These are phyloP conservation scores for Cornus florida DNA, from an alignment of 148 eudicot genomes.

Conservation along the genomic window DNA sequence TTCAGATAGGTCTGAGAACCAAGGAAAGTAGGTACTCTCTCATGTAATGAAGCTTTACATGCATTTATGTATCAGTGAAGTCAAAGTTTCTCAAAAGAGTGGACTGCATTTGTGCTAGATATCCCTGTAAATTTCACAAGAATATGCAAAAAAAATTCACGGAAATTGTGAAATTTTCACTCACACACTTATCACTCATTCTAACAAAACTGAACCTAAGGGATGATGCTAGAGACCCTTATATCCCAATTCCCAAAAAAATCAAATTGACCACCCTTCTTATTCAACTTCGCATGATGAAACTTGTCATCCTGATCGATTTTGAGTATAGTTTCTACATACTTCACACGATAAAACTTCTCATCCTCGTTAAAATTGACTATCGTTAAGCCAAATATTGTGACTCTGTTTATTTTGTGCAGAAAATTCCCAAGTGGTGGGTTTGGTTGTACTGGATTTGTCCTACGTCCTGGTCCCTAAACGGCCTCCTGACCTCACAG, in stretches of 20 bases:
- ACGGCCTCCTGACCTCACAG: constrained; percentile 45
- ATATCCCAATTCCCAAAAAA: not conserved
- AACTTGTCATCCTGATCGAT: not conserved
- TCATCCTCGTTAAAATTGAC: not conserved
- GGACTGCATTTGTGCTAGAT: no score
- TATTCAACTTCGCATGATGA: not conserved
- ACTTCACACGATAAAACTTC: not conserved
- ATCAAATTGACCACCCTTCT: not conserved
- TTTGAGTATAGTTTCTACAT: not conserved
- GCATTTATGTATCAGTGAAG: no score
- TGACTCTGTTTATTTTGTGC: constrained; percentile 2
- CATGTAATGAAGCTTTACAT: no score
- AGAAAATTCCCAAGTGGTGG: constrained; percentile 47
- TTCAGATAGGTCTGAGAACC: no score
- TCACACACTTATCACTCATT: not conserved
- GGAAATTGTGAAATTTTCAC: not conserved
- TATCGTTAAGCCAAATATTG: not conserved
- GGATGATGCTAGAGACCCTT: not conserved
- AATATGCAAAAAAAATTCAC: no score
- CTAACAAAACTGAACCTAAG: not conserved
- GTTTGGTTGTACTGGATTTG: constrained; percentile 49
- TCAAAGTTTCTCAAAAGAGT: no score
- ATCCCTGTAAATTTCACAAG: no score
- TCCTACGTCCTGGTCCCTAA: constrained; percentile 48
- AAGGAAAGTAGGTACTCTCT: no score